Conservation (phyloP, 2,329 filamentous ascomycete species). For the Chaetomium sp. region DNA sequence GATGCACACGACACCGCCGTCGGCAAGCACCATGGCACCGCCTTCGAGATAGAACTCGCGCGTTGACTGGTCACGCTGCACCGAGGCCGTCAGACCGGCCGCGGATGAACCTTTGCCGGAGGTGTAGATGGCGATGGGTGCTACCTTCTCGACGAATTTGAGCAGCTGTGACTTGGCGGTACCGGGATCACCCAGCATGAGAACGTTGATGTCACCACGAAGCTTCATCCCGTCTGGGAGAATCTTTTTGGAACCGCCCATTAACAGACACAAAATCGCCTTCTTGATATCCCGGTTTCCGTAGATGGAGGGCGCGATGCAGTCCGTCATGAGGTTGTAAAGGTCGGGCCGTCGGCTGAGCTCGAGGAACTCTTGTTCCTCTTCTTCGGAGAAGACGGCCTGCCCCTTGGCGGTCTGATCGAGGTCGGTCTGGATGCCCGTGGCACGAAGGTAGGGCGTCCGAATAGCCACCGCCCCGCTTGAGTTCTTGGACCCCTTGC, state of each 20-base stretch:
- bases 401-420: conserved; percentile 84
- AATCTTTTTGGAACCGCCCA: conserved; percentile 97
- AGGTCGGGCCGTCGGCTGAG: conserved; percentile 85
- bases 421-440: conserved; percentile 84
- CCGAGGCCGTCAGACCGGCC: conserved; percentile 92
- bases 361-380: conserved; percentile 92
- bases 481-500: conserved; percentile 75
- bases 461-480: conserved; percentile 86
- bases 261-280: conserved; percentile 83
- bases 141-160: conserved; percentile 95
- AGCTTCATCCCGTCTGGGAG: conserved; percentile 96
- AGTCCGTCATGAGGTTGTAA: conserved; percentile 84
- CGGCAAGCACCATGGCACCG: conserved; percentile 95
- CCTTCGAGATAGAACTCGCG: conserved; percentile 97
- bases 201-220: conserved; percentile 94
- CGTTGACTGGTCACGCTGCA: conserved; percentile 85
- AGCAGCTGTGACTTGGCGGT: conserved; percentile 95
- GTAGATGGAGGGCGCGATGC: conserved; percentile 96
- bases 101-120: conserved; percentile 97
- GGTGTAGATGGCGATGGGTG: conserved; percentile 96
- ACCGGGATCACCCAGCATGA: conserved; percentile 93
- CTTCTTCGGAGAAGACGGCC: conserved; percentile 82
- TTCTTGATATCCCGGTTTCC: conserved; percentile 97
- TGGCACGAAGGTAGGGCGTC: conserved; percentile 87
- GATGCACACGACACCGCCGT: conserved; percentile 95